A percentile compares a stretch with the other conserved stretches of the same genome.
Conservation (phyloP, 129 eudicot genomes). For the Centella asiatica region DNA sequence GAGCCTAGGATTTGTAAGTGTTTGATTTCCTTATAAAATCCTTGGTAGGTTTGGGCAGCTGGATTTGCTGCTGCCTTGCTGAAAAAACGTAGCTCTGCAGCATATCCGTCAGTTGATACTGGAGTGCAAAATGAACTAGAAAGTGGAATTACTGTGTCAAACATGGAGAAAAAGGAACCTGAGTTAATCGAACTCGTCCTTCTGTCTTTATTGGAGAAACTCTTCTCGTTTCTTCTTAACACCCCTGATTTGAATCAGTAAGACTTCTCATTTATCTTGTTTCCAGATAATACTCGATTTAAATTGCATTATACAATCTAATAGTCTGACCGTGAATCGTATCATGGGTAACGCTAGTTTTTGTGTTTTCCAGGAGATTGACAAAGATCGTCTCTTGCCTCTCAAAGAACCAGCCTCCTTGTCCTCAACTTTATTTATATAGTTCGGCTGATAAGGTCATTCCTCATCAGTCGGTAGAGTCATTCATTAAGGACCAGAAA, state of each 20-base stretch:
- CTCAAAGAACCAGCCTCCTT: slow-evolving; percentile 43
- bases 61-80: slow-evolving; percentile 83
- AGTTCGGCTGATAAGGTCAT: slow-evolving; percentile 83
- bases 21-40: not conserved
- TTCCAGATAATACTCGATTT: not conserved
- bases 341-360: not conserved
- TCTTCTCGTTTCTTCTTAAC: slow-evolving; percentile 52
- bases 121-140: slow-evolving; percentile 21
- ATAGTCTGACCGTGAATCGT: not conserved
- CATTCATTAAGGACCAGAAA: slow-evolving; percentile 50
- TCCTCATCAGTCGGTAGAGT: slow-evolving; percentile 53
- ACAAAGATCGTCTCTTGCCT: slow-evolving; percentile 40
- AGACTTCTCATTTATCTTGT: slow-evolving; percentile 19
- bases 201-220: slow-evolving; percentile 51
- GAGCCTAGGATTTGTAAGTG: not conserved
- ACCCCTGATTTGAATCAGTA: slow-evolving; percentile 62
- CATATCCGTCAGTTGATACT: slow-evolving; percentile 36
- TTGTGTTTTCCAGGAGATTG: slow-evolving; percentile 46
- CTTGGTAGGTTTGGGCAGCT: slow-evolving; percentile 82
- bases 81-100: slow-evolving; percentile 62
- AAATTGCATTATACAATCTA: not conserved
- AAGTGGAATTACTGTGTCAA: slow-evolving; percentile 13
- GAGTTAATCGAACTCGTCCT: slow-evolving; percentile 38
- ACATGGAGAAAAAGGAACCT: slow-evolving; percentile 38
- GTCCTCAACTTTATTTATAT: slow-evolving; percentile 85